Percentiles rank a stretch among this genome's conserved stretches.
Evolutionary conservation across 108 stramenopile genomes (phyloP).

Genomic region (Fragilaria radians): DNA sequence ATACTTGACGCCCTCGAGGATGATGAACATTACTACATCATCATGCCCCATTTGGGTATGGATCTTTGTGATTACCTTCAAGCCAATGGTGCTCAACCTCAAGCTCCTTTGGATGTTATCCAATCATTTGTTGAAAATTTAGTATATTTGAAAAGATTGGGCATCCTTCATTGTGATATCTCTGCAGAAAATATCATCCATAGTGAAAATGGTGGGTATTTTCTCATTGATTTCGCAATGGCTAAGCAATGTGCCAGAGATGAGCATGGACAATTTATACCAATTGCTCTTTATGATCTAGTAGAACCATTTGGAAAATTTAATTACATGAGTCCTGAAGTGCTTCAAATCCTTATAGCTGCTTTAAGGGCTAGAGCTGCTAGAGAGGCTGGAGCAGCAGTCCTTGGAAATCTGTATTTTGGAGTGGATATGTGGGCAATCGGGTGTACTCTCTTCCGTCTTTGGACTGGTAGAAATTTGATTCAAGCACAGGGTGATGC

Average conservation of each 20-base stretch:
- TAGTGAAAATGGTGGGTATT: constrained; percentile 12
- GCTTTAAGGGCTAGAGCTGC: no score
- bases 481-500: constrained; percentile 23
- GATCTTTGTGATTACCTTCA: not conserved
- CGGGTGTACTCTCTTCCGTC: constrained; percentile 63
- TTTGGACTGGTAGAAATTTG: constrained; percentile 70
- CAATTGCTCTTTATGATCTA: constrained; percentile 22
- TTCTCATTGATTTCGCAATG: constrained; percentile 73
- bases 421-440: not conserved
- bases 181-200: constrained; percentile 68
- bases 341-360: no score
- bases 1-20: not conserved
- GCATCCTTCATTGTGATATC: constrained; percentile 71
- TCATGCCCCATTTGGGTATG: not conserved
- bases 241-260: constrained; percentile 25
- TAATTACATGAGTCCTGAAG: constrained; percentile 62
- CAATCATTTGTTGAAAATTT: constrained; percentile 59
- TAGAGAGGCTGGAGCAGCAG: no score
- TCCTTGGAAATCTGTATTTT: not conserved
- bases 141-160: constrained; percentile 51
- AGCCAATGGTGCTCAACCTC: not conserved
- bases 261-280: constrained; percentile 33
- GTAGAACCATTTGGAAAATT: constrained; percentile 73
- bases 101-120: not conserved
- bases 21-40: not conserved